Base-by-base conservation (phyloP, 306 rosid genomes). In the Dalbergia cultrata region DNA sequence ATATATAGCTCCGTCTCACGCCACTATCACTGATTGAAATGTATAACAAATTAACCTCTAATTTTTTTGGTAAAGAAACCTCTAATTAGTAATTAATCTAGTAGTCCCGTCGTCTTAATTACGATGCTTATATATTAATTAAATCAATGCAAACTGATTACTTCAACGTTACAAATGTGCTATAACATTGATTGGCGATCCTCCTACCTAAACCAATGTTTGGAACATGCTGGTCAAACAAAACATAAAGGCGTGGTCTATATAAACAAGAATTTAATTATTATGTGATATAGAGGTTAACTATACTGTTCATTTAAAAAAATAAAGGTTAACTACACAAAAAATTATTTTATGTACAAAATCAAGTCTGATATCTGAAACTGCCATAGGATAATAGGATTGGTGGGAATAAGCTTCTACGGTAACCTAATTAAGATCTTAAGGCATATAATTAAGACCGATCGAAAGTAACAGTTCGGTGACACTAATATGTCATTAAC, bases 151-250 rank as follows among this genome's bases (percentile, higher is more conserved):
- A 65, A 65, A 64, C 1, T 7, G 60, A 39, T 65, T 65, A 65
- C 31, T 39, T 65, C 26, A 65, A 44, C 13, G 8, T 65, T 37
- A 65, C 71, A 17, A 8, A 66, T 37, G 31, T 66, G 26, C 4
- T 37, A 64, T 64, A 43, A 65, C 37, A 19, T 35, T 35, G 70
- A 37, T 31, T 26, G 7, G 4, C 11, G 60, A 54, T 17, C 60
- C 21, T 17, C 60, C 22, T 13, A 54, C 60, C 21, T 37, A 43
- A 37, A 37, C 39, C 17, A 26, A 26, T 52, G 31, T 35, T 77
- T 76, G 65, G 66, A 76, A 37, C 18, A 21, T 39, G 74, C 31
- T 6, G 67, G 56, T 77, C 74, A 77, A 77, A 65, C 45, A 53
- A 58, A 66, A 16, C 31, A 49, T 52, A 63, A 62, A 63, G 72